Evolutionary conservation across 352 stramenopile species (phyloP).

Genomic region (Phytopythium litorale): DNA sequence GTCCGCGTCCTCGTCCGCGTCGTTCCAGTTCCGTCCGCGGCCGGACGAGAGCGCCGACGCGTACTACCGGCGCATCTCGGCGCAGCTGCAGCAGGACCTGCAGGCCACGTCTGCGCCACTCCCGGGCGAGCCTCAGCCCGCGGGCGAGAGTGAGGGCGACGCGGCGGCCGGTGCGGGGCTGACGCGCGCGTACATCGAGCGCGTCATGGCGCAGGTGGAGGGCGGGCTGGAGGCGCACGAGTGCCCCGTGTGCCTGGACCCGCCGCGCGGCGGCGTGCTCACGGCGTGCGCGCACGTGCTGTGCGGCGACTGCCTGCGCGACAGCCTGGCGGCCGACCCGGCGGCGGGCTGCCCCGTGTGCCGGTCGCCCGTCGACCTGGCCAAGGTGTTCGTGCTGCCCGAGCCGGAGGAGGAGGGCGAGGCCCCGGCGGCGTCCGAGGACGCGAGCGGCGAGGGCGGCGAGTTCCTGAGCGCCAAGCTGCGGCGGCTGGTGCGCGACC

Average conservation of each 20-base stretch:
- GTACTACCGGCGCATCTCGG: constrained; percentile 62
- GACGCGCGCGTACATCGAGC: constrained; percentile 61
- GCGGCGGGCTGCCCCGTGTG: constrained; percentile 78
- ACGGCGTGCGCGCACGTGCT: constrained; percentile 86
- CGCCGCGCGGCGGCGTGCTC: constrained; percentile 61
- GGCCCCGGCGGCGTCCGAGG: neutral
- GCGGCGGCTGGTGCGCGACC: constrained; percentile 55
- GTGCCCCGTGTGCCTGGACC: constrained; percentile 84
- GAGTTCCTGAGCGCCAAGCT: constrained; percentile 70
- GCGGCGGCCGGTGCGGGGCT: constrained; percentile 11
- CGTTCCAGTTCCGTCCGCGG: constrained; percentile 39
- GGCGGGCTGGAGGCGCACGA: constrained; percentile 75
- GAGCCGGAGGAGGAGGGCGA: constrained; percentile 2
- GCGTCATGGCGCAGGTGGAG: constrained; percentile 75
- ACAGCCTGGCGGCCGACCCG: constrained; percentile 52
- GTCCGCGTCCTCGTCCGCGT: constrained; percentile 9
- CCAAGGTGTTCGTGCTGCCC: constrained; percentile 54
- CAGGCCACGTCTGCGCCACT: constrained; percentile 11
- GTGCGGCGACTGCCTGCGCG: constrained; percentile 69
- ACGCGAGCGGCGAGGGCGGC: neutral
- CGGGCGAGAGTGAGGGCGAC: neutral
- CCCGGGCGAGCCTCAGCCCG: neutral
- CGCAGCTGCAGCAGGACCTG: constrained; percentile 47
- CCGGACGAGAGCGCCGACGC: constrained; percentile 44
- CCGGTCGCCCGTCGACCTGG: constrained; percentile 51